Percentiles rank a stretch among this genome's conserved stretches.
These are phyloP conservation scores for Pseudonectria foliicola DNA, from an alignment of 2,329 filamentous ascomycete genomes.

Conservation along the genomic window DNA sequence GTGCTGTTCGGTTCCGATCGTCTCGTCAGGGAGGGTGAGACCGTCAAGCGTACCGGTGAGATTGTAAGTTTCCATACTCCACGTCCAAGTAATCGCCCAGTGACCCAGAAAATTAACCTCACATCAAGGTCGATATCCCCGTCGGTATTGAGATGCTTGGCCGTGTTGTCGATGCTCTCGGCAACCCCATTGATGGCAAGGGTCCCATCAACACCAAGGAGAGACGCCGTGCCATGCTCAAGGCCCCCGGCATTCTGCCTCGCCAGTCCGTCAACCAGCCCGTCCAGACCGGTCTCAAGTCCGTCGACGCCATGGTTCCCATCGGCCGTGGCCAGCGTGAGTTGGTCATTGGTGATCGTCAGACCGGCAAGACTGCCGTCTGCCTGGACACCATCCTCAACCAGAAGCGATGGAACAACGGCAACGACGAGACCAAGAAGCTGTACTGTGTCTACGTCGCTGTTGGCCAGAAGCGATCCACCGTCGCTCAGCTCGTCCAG, in stretches of 20 bases:
- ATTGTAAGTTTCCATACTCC: slow-evolving; percentile 63
- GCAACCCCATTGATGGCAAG: slow-evolving; percentile 99
- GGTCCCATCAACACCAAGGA: slow-evolving; percentile 88
- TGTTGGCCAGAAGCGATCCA: slow-evolving; percentile 98
- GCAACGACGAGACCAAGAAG: slow-evolving; percentile 89
- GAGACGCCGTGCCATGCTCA: slow-evolving; percentile 94
- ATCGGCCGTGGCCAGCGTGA: slow-evolving; percentile 99
- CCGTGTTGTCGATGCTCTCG: slow-evolving; percentile 96
- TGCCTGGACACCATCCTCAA: slow-evolving; percentile 97
- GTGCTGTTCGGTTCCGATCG: slow-evolving; percentile 99
- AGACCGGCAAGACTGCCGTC: slow-evolving; percentile 99
- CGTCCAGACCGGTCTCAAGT: slow-evolving; percentile 99
- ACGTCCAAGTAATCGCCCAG: background rate
- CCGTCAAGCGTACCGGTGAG: slow-evolving; percentile 98
- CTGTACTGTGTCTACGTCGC: slow-evolving; percentile 99
- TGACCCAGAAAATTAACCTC: slow-evolving; percentile 16
- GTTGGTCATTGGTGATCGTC: slow-evolving; percentile 99
- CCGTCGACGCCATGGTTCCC: slow-evolving; percentile 98
- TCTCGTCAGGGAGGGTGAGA: slow-evolving; percentile 99
- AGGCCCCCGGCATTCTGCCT: slow-evolving; percentile 97
- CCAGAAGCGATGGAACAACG: slow-evolving; percentile 96
- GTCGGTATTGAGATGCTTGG: slow-evolving; percentile 90
- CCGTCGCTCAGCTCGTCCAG: slow-evolving; percentile 98
- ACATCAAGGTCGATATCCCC: slow-evolving; percentile 81
- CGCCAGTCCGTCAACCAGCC: slow-evolving; percentile 96